Base-by-base conservation (phyloP, 805 yeast species). In the Metschnikowia cubensis region DNA sequence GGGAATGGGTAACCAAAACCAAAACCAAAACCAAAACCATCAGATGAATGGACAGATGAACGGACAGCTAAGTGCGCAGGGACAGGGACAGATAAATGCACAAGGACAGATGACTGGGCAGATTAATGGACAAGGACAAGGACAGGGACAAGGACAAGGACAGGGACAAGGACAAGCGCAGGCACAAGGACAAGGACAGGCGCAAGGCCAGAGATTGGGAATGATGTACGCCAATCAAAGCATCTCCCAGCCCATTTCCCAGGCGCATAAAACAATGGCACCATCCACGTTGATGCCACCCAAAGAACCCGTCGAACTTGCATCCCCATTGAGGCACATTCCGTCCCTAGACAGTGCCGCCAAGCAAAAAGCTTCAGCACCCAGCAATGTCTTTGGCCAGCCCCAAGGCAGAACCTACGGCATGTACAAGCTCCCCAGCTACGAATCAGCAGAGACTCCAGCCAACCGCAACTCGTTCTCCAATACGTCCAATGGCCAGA, bases 271-370 rank as follows among this genome's bases (percentile, higher is more conserved):
- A 33, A 18, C 45, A 13, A 17, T 42, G 35, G 45, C 17, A n/a
- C 42, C 36, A 29, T 8, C 31, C 31, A n/a, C 17, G 22, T 34
- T 22, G 14, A 40, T 35, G 37, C 53, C 50, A 35, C 10, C 56
- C 62, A 67, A 50, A 70, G 68, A 56, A 66, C 73, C 58, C 65
- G 69, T 50, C 56, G 81, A 57, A 75, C 77, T 48, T 59, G 65
- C 71, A n/a, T 69, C 73, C 2, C 74, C 74, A 2, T 56, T 63
- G 41, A 58, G 65, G 42, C 69, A 63, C 41, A 41, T 53, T 6
- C 42, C 51, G 10, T 63, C 59, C 3, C 29, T 53, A 18, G 59
- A 53, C 49, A 53, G 52, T 38, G 18, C 41, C 15, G 60, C 64
- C 53, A 60, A 71, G 47, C 67, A 70, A 36, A 71, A 69, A 54